Evolutionary conservation across 257 asterid species (phyloP), one percentile per base, ranked within the genome.

Genomic region (Solanum habrochaites): DNA sequence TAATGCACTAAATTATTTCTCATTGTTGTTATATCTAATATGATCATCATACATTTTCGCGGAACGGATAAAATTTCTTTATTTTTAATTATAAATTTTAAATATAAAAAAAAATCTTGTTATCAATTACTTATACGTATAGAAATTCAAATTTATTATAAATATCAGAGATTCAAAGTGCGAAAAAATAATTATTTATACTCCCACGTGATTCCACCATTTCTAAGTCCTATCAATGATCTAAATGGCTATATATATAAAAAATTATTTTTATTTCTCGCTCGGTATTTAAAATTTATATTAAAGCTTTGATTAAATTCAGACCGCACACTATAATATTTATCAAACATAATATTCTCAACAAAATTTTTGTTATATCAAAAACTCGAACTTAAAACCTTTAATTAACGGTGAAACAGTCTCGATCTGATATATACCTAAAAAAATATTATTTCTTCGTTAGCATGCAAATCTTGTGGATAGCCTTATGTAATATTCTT

Each of bases 1-100:
- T 90, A 87, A 89, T 87, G 85, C 87, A 88, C 14, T 83, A 87
- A 86, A 89, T 9, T 45, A 88, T 73, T 27, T 82, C 37, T 74
- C 56, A 7, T 56, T 5, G 11, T 56, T 56, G 25, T 56, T 3
- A 56, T n/a, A 56, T 56, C 64, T 20, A 20, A 3, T 56, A 56
- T 56, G 64, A 11, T n/a, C 64, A 18, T 56, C 64, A 56, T 25
- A 56, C n/a, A 11, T 7, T 56, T 56, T n/a, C 11, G 18, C 64
- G 4, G 2, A 52, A 52, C 9, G 23, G 62, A 18, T 52, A 52
- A 2, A 52, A 18, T 52, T 52, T 20, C 64, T 20, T 0, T 4
- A 10, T 56, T 20, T n/a, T 56, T 56, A 7, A 56, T 56, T n/a
- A n/a, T 2, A 3, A 0, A 64, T 64, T 60, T 10, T 23, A 3